Percentiles rank a stretch among this genome's conserved stretches.
Evolutionary conservation across 345 rosid genomes (phyloP).

Genomic region (Citrus inodora): DNA sequence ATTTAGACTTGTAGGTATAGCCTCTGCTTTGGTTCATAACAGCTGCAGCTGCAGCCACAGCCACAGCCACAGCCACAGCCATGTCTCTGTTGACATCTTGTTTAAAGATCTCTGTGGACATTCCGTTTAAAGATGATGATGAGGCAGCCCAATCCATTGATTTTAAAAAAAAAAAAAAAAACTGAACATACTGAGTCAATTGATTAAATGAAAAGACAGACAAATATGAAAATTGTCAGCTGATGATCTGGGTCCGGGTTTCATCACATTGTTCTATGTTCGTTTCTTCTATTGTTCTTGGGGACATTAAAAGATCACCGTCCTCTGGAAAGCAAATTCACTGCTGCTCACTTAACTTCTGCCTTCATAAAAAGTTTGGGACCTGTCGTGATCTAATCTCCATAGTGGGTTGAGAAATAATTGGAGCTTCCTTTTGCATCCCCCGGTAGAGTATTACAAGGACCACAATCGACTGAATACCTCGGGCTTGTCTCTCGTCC

Average conservation of each 20-base stretch:
- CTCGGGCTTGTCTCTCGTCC: no score
- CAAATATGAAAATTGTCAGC: background rate
- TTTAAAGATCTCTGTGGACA: background rate
- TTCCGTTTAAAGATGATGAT: conserved; percentile 13
- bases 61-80: background rate
- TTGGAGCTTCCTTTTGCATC: no score
- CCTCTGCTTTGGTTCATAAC: background rate
- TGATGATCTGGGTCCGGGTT: background rate
- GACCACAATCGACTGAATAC: no score
- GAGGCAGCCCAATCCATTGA: background rate
- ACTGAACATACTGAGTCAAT: no score
- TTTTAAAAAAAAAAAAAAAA: no score
- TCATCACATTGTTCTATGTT: conserved; percentile 5
- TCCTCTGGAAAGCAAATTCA: background rate
- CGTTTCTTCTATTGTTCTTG: background rate
- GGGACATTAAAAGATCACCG: background rate
- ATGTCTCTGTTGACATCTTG: background rate
- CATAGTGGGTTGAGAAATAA: no score
- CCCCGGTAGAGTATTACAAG: no score
- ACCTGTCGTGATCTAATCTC: no score
- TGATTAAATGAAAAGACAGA: no score
- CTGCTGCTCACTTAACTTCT: background rate
- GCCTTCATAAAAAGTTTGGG: background rate
- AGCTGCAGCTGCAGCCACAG: background rate
- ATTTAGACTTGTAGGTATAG: background rate